phyloP scores from a whole-genome alignment of 306 rosid species.

The Cicer yamashitae region DNA sequence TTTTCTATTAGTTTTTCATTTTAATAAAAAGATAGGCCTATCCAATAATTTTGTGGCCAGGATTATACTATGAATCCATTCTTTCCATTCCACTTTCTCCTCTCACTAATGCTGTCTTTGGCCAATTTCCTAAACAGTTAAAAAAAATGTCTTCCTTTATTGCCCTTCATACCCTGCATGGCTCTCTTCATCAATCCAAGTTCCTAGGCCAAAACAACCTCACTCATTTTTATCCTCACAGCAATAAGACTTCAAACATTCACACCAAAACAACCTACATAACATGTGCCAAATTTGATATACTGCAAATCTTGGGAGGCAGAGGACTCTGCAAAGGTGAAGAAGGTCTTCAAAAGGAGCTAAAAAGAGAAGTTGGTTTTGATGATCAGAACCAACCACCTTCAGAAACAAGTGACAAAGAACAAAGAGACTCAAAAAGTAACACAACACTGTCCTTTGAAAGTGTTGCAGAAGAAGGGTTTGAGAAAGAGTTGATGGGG shows the following conservation, averaged over 20 bases:
- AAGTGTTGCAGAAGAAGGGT: conserved; percentile 65
- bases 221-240: conserved; percentile 46
- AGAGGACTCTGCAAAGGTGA: conserved; percentile 93
- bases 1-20: background rate
- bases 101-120: conserved; percentile 19
- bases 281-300: conserved; percentile 68
- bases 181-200: conserved; percentile 59
- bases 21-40: conserved; percentile 48
- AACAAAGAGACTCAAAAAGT: conserved; percentile 45
- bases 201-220: conserved; percentile 63
- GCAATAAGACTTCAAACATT: conserved; percentile 40
- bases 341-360: conserved; percentile 69
- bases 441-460: conserved; percentile 21
- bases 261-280: conserved; percentile 44
- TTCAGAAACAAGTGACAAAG: conserved; percentile 16
- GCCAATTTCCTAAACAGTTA: conserved; percentile 21
- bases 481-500: conserved; percentile 91
- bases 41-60: conserved; percentile 44
- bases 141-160: conserved; percentile 64
- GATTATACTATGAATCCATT: conserved; percentile 23
- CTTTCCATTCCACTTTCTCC: conserved; percentile 16
- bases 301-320: conserved; percentile 76
- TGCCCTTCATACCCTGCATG: conserved; percentile 56
- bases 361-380: conserved; percentile 51
- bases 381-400: conserved; percentile 44